Percentiles rank a stretch among this genome's conserved stretches.
Evolutionary conservation across 2,329 filamentous ascomycete species (phyloP).

Genomic region (Scopulariopsis brevicaulis): DNA sequence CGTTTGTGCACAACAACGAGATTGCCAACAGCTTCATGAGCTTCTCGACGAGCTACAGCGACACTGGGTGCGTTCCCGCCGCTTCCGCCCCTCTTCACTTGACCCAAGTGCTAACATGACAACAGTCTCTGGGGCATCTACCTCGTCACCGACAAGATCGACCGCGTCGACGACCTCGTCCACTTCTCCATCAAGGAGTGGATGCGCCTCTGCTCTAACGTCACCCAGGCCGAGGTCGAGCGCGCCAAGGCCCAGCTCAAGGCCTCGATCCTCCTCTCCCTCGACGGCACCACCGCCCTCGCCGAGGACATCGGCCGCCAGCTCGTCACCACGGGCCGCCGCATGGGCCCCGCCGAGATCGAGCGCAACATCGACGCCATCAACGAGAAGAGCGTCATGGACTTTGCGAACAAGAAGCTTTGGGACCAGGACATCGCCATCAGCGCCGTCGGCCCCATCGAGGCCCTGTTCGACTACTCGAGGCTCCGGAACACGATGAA

Average conservation of each 20-base stretch:
- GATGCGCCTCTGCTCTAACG: constrained; percentile 85
- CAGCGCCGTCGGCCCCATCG: constrained; percentile 84
- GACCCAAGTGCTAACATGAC: constrained; percentile 15
- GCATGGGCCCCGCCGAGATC: constrained; percentile 85
- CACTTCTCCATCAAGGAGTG: constrained; percentile 98
- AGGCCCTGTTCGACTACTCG: constrained; percentile 73
- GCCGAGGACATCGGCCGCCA: constrained; percentile 98
- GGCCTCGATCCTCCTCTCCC: constrained; percentile 91
- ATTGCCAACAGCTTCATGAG: constrained; percentile 99
- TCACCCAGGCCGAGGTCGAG: constrained; percentile 85
- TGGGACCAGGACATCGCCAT: constrained; percentile 97
- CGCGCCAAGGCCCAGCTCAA: constrained; percentile 99
- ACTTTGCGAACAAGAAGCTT: constrained; percentile 85
- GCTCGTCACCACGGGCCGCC: constrained; percentile 92
- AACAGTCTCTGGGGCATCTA: constrained; percentile 98
- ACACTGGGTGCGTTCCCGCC: constrained; percentile 68
- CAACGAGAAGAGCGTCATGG: constrained; percentile 93
- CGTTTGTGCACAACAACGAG: constrained; percentile 85
- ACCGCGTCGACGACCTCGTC: constrained; percentile 83
- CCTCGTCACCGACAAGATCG: constrained; percentile 83
- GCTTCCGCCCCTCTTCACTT: not conserved
- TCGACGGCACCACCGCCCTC: constrained; percentile 93
- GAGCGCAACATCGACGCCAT: constrained; percentile 84
- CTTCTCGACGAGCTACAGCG: constrained; percentile 98
- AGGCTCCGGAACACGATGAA: constrained; percentile 76